phyloP scores from a whole-genome alignment of 768 basidiomycete species.

The Omphalotus guepiniiformis region DNA sequence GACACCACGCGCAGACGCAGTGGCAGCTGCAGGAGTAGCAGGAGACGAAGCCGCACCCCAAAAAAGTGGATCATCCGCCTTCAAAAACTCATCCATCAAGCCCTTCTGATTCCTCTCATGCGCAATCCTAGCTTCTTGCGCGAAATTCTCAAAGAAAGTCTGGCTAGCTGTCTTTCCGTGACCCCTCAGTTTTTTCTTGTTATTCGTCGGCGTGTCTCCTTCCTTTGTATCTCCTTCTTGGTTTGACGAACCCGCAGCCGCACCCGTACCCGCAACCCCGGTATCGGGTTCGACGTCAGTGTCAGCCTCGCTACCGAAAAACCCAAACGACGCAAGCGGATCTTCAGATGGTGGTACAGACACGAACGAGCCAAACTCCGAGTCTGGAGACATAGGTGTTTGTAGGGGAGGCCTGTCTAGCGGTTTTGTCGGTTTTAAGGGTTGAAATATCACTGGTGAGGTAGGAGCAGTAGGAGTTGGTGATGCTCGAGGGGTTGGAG shows the following conservation, averaged over 20 bases:
- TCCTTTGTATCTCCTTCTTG: neutral
- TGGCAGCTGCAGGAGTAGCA: too few relatives aligned
- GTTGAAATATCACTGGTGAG: neutral
- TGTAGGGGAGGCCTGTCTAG: slow-evolving; percentile 12
- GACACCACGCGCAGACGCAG: too few relatives aligned
- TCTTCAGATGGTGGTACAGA: slow-evolving; percentile 52
- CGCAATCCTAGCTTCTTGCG: slow-evolving; percentile 50
- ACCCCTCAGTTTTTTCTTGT: neutral
- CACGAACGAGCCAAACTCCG: slow-evolving; percentile 62
- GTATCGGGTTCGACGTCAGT: slow-evolving; percentile 6
- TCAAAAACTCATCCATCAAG: slow-evolving; percentile 60
- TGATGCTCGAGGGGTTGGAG: slow-evolving; percentile 33
- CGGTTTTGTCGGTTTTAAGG: neutral
- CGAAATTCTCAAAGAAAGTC: slow-evolving; percentile 60
- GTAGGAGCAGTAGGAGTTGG: slow-evolving; percentile 24
- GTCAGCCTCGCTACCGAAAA: too few relatives aligned
- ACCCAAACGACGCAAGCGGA: slow-evolving; percentile 43
- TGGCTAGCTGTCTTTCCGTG: slow-evolving; percentile 28
- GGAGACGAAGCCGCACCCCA: slow-evolving; percentile 30
- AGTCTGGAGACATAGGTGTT: slow-evolving; percentile 28
- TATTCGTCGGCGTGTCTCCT: neutral
- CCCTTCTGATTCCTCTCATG: slow-evolving; percentile 47
- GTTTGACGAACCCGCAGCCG: neutral
- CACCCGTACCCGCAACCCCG: too few relatives aligned
- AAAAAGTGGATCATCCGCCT: slow-evolving; percentile 68